A percentile compares a stretch with the other conserved stretches of the same genome.
phyloP scores from a whole-genome alignment of 139 green algal genomes.

The Diplosphaera chodatii region DNA sequence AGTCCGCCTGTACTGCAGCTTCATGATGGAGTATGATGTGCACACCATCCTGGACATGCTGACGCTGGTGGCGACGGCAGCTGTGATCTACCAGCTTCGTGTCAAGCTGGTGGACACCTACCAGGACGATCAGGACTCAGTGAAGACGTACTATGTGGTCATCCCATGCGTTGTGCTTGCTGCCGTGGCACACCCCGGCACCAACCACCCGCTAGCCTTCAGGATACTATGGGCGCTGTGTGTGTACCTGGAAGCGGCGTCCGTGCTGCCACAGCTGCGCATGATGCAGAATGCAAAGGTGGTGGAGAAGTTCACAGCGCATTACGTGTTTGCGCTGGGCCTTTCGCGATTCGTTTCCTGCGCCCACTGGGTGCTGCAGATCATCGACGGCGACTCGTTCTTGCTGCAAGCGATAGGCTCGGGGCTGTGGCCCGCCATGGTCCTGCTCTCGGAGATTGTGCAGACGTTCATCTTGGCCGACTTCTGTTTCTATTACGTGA shows the following conservation, averaged over 20 bases:
- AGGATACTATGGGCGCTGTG: slow-evolving; percentile 91
- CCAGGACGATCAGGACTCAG: slow-evolving; percentile 77
- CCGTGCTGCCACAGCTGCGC: slow-evolving; percentile 90
- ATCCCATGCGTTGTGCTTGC: slow-evolving; percentile 80
- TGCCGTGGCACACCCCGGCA: slow-evolving; percentile 81
- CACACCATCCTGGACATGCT: slow-evolving; percentile 92
- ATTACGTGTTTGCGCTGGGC: slow-evolving; percentile 97
- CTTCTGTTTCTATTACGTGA: slow-evolving; percentile 99
- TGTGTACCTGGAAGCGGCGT: slow-evolving; percentile 96
- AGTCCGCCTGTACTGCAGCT: slow-evolving; percentile 87
- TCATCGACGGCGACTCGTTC: slow-evolving; percentile 86
- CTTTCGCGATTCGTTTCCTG: slow-evolving; percentile 94
- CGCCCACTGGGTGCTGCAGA: slow-evolving; percentile 94
- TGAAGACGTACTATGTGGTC: slow-evolving; percentile 71
- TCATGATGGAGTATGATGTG: slow-evolving; percentile 99
- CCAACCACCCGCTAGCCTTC: slow-evolving; percentile 71
- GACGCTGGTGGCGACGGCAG: slow-evolving; percentile 79
- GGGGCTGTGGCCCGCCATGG: slow-evolving; percentile 94
- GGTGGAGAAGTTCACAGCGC: slow-evolving; percentile 95
- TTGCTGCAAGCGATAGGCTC: slow-evolving; percentile 76
- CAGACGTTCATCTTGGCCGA: slow-evolving; percentile 98
- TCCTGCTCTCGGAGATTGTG: slow-evolving; percentile 93
- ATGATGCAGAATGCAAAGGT: slow-evolving; percentile 98
- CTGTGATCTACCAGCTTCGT: slow-evolving; percentile 81
- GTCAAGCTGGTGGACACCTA: slow-evolving; percentile 70